A percentile compares a stretch with the other conserved stretches of the same genome.
Conservation (phyloP, 2,329 filamentous ascomycete species). For the Aspergillus proliferans region DNA sequence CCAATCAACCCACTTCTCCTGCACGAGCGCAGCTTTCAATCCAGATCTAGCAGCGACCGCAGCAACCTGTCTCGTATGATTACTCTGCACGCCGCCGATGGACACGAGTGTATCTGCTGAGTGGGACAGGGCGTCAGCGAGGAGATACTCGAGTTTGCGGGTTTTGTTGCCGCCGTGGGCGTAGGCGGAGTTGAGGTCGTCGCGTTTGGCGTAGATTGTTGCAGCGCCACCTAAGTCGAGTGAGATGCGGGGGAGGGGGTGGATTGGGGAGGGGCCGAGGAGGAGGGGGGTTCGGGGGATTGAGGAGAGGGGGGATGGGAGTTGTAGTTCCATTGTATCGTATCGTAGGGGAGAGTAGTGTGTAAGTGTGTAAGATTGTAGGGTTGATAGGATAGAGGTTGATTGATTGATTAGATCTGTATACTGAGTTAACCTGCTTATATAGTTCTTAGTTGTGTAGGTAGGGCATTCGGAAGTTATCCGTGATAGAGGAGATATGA, state of each 20-base stretch:
- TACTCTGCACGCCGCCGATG: constrained; percentile 63
- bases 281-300: constrained; percentile 59
- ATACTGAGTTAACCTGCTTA: no score
- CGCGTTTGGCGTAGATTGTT: constrained; percentile 62
- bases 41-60: constrained; percentile 56
- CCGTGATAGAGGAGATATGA: no score
- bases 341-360: no score
- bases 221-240: constrained; percentile 46
- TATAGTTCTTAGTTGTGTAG: no score
- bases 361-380: no score
- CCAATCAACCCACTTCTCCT: constrained; percentile 65
- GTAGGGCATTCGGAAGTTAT: no score
- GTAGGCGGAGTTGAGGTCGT: constrained; percentile 63
- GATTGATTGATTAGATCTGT: no score
- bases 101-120: constrained; percentile 58
- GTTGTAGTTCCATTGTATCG: no score
- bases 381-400: no score
- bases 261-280: constrained; percentile 63
- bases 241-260: constrained; percentile 60
- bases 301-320: constrained; percentile 51
- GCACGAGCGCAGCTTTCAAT: constrained; percentile 47
- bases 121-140: constrained; percentile 55
- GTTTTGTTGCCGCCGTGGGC: constrained; percentile 66
- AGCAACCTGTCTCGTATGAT: constrained; percentile 63
- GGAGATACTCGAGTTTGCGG: constrained; percentile 63